Percentiles rank a stretch among this genome's conserved stretches.
Evolutionary conservation across 139 green algal genomes (phyloP).

Genomic region (Edaphochlamys debaryana): DNA sequence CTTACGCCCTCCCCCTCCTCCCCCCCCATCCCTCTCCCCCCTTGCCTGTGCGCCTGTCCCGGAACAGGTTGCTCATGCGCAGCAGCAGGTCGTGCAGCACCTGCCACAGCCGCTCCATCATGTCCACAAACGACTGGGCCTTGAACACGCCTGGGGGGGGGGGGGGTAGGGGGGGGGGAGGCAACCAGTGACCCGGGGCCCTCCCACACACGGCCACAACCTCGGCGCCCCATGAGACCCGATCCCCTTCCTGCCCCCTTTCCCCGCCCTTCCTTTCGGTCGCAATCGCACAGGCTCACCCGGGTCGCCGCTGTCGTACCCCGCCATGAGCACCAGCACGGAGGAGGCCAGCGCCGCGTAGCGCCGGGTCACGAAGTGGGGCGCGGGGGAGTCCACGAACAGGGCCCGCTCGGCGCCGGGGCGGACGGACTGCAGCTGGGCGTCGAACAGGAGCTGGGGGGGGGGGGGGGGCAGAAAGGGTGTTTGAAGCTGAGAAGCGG

Average conservation of each 20-base stretch:
- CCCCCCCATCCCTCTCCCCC: too few relatives aligned
- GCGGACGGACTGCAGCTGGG: slow-evolving; percentile 76
- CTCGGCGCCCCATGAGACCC: too few relatives aligned
- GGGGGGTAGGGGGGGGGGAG: background rate
- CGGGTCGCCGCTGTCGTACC: slow-evolving; percentile 65
- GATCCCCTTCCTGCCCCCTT: too few relatives aligned
- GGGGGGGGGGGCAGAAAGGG: background rate
- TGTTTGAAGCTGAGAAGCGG: too few relatives aligned
- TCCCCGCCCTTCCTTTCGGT: background rate
- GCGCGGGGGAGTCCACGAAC: slow-evolving; percentile 46
- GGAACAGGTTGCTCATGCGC: slow-evolving; percentile 71
- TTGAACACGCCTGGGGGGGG: slow-evolving; percentile 63
- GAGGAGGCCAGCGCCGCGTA: slow-evolving; percentile 87
- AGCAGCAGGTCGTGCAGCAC: slow-evolving; percentile 70
- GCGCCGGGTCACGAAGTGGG: slow-evolving; percentile 47
- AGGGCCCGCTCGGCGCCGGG: slow-evolving; percentile 55
- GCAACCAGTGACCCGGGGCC: too few relatives aligned
- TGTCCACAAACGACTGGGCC: slow-evolving; percentile 62
- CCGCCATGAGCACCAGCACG: slow-evolving; percentile 84
- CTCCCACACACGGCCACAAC: too few relatives aligned
- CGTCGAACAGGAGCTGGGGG: slow-evolving; percentile 81
- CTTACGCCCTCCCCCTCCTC: too few relatives aligned
- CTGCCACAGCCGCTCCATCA: slow-evolving; percentile 67
- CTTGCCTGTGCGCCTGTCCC: slow-evolving; percentile 54
- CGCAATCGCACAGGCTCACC: slow-evolving; percentile 53